phyloP scores from a whole-genome alignment of 208 protist species.

The Kentomonas sorsogonicus region DNA sequence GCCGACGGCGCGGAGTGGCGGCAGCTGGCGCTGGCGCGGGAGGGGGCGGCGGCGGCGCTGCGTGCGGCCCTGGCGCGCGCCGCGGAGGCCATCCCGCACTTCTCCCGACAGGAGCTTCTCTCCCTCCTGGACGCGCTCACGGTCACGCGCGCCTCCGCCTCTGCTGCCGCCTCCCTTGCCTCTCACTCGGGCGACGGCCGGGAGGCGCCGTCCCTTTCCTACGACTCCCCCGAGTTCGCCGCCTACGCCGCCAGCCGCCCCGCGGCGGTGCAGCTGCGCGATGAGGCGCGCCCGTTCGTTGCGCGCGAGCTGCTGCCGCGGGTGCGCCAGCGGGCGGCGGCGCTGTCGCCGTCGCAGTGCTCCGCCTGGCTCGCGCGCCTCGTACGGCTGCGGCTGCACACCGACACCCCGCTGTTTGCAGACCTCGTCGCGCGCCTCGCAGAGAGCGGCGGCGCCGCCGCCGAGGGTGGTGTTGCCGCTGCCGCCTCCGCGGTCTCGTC shows the following conservation, averaged over 20 bases:
- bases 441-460: slow-evolving; percentile 4
- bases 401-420: slow-evolving; percentile 20
- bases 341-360: slow-evolving; percentile 39
- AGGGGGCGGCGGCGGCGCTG: not conserved
- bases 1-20: slow-evolving; percentile 18
- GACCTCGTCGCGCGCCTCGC: slow-evolving; percentile 21
- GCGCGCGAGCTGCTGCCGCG: too few relatives aligned
- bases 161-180: not conserved
- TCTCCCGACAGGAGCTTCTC: slow-evolving; percentile 43
- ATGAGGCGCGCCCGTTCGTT: not conserved
- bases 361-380: slow-evolving; percentile 49
- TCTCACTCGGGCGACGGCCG: too few relatives aligned
- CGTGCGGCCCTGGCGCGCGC: slow-evolving; percentile 16
- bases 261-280: not conserved
- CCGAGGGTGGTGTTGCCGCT: not conserved
- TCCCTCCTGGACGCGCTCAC: slow-evolving; percentile 46
- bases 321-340: not conserved
- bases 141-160: slow-evolving; percentile 14
- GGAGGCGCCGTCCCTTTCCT: too few relatives aligned
- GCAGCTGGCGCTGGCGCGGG: not conserved
- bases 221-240: too few relatives aligned
- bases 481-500: not conserved
- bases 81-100: slow-evolving; percentile 32
- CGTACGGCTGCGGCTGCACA: slow-evolving; percentile 22
- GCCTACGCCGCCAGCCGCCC: too few relatives aligned